Percentiles rank a stretch among this genome's conserved stretches.
Evolutionary conservation across 352 stramenopile species (phyloP).

Genomic region (Phytophthora pistaciae): DNA sequence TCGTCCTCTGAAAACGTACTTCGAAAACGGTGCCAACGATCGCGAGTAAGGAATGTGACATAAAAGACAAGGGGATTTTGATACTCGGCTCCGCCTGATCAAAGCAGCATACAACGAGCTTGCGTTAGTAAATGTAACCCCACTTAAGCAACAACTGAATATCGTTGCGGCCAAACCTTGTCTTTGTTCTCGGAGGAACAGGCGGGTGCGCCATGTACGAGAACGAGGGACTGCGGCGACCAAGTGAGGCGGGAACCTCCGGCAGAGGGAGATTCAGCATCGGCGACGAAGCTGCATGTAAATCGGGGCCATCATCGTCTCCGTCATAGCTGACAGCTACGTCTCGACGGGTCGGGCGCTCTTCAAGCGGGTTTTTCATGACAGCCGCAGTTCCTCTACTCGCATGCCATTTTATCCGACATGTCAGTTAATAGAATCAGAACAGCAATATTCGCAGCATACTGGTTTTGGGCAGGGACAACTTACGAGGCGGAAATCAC

Average conservation of each 20-base stretch:
- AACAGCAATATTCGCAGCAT: no score
- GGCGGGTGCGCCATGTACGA: conserved; percentile 38
- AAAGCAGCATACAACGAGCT: conserved; percentile 5
- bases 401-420: no score
- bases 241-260: conserved; percentile 47
- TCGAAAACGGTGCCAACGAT: conserved; percentile 95
- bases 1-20: conserved; percentile 52
- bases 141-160: background rate
- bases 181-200: conserved; percentile 35
- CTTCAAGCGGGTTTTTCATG: conserved; percentile 74
- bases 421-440: no score
- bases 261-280: conserved; percentile 38
- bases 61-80: conserved; percentile 90
- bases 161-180: conserved; percentile 31
- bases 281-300: conserved; percentile 39
- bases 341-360: conserved; percentile 44
- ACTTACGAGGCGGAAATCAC: conserved; percentile 98
- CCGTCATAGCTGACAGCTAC: conserved; percentile 51
- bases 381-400: conserved; percentile 79
- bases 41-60: conserved; percentile 98
- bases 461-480: no score
- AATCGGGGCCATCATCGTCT: conserved; percentile 46
- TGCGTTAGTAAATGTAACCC: conserved; percentile 4
- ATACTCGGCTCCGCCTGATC: conserved; percentile 53
- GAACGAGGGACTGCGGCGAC: conserved; percentile 58